Evolutionary conservation across 2,329 filamentous ascomycete species (phyloP).

Genomic region (Fusarium concolor): DNA sequence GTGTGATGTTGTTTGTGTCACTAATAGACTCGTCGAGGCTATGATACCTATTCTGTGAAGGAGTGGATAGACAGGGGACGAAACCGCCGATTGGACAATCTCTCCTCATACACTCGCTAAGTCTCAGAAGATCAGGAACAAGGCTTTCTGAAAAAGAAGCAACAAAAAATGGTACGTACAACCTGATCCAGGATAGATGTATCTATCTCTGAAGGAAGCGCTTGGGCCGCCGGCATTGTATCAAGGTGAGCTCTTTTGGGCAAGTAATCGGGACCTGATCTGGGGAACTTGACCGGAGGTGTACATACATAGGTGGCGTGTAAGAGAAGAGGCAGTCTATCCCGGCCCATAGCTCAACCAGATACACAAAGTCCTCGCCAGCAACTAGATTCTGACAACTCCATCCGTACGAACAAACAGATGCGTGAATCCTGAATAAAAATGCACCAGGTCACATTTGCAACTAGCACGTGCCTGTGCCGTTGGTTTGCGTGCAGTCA

Average conservation of each 20-base stretch:
- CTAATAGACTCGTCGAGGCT: constrained; percentile 20
- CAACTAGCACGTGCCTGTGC: constrained; percentile 43
- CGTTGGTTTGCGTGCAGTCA: constrained; percentile 42
- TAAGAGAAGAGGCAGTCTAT: background rate
- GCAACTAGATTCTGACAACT: constrained; percentile 8
- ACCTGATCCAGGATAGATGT: background rate
- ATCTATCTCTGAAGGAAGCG: constrained; percentile 2
- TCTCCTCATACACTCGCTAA: constrained; percentile 14
- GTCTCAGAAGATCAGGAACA: constrained; percentile 15
- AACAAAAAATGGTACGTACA: background rate
- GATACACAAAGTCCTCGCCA: background rate
- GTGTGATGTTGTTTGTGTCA: constrained; percentile 20
- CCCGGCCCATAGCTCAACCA: background rate
- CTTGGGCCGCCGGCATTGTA: constrained; percentile 2
- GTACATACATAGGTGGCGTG: background rate
- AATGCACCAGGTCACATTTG: constrained; percentile 44
- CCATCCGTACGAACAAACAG: constrained; percentile 10
- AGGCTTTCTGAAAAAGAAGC: constrained; percentile 22
- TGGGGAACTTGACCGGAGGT: constrained; percentile 6
- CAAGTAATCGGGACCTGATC: constrained; percentile 5
- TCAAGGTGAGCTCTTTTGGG: constrained; percentile 9
- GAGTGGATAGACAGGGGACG: constrained; percentile 7
- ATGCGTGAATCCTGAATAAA: constrained; percentile 17
- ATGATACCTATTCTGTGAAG: constrained; percentile 5
- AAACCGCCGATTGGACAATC: constrained; percentile 41